These are phyloP conservation scores for Cicer bijugum DNA, from an alignment of 306 rosid genomes.

Conservation along the genomic window DNA sequence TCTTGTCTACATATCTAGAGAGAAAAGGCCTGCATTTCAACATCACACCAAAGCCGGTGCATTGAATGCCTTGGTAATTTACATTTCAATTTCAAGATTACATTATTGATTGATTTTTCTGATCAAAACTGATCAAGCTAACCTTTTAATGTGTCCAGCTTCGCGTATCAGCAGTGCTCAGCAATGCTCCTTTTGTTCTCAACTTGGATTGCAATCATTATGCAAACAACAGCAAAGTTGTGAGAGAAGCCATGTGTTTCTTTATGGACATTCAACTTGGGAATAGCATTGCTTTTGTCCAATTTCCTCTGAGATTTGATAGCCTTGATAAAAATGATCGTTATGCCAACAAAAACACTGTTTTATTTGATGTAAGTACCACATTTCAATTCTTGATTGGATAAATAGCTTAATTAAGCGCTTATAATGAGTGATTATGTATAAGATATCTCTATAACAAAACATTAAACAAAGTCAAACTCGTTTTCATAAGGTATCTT, in stretches of 20 bases:
- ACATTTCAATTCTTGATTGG: background rate
- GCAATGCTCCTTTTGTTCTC: constrained; percentile 89
- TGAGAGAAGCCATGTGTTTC: constrained; percentile 94
- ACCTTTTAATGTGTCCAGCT: constrained; percentile 55
- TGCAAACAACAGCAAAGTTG: constrained; percentile 82
- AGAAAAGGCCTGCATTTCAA: constrained; percentile 91
- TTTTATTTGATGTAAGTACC: constrained; percentile 76
- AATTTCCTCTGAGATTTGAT: constrained; percentile 91
- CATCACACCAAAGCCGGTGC: constrained; percentile 97
- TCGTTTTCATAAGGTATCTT: too few relatives aligned
- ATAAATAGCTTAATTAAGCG: too few relatives aligned
- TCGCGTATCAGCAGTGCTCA: constrained; percentile 89
- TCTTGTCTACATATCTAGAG: constrained; percentile 90
- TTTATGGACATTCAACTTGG: constrained; percentile 92
- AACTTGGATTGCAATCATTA: constrained; percentile 98
- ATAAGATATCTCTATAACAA: too few relatives aligned
- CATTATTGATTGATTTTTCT: background rate
- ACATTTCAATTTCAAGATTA: constrained; percentile 14
- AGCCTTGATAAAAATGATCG: constrained; percentile 89
- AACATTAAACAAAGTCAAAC: too few relatives aligned
- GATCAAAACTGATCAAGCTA: background rate
- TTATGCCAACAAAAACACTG: constrained; percentile 92
- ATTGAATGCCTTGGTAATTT: constrained; percentile 80
- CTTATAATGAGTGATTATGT: too few relatives aligned
- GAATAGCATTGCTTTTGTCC: constrained; percentile 80